These are phyloP conservation scores for Populus trichocarpa DNA, from an alignment of 441 rosid genomes.

Conservation along the genomic window DNA sequence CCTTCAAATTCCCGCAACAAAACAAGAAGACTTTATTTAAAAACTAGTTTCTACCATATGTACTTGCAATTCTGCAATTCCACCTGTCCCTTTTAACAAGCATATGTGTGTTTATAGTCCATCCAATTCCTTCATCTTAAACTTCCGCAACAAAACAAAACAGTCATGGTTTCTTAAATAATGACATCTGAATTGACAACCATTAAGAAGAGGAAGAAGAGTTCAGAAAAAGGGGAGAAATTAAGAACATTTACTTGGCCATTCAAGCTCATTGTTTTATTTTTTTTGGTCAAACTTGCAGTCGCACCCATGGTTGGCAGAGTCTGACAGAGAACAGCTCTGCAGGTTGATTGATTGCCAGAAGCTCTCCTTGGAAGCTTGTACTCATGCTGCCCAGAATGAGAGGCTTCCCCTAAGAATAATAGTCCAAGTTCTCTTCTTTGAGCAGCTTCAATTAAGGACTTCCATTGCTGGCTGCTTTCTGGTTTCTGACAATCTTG, in stretches of 20 bases:
- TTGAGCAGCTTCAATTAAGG: conserved; percentile 98
- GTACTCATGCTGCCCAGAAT: conserved; percentile 98
- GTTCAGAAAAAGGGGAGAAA: background rate
- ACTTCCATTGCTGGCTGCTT: conserved; percentile 95
- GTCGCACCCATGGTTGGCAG: conserved; percentile 95
- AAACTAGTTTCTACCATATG: background rate
- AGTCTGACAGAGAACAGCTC: conserved; percentile 84
- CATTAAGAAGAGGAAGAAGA: background rate
- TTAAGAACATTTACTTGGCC: background rate
- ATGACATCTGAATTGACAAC: background rate
- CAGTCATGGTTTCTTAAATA: background rate
- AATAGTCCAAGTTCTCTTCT: conserved; percentile 91
- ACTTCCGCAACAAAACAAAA: background rate
- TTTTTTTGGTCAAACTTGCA: conserved; percentile 31
- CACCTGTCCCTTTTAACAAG: background rate
- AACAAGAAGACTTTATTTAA: background rate
- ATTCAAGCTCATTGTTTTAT: conserved; percentile 11
- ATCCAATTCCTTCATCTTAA: background rate
- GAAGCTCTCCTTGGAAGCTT: conserved; percentile 95
- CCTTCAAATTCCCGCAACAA: background rate
- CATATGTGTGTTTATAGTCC: background rate
- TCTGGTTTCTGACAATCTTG: conserved; percentile 90
- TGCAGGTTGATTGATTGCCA: conserved; percentile 93
- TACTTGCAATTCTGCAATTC: background rate
- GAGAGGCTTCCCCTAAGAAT: conserved; percentile 89